Conservation (phyloP, 2,329 filamentous ascomycete genomes). For the Xylaria sp. region DNA sequence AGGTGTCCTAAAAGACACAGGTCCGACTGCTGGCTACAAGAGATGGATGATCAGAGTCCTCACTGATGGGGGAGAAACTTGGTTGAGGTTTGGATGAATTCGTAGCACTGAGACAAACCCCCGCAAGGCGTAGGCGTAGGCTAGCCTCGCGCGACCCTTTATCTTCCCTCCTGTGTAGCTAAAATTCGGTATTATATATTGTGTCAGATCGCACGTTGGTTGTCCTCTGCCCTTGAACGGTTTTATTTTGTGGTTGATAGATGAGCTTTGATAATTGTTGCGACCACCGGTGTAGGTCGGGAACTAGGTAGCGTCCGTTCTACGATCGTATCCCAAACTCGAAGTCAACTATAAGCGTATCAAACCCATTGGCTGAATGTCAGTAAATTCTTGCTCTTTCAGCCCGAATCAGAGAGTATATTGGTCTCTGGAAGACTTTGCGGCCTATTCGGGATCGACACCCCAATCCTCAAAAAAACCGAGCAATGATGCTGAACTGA, state of each 20-base stretch:
- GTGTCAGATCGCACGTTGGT: not conserved
- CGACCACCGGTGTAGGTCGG: constrained; percentile 3
- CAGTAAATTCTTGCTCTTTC: not conserved
- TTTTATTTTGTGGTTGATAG: not conserved
- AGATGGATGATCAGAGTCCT: not conserved
- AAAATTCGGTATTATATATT: not conserved
- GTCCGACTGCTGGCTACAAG: constrained; percentile 5
- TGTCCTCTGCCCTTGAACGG: not conserved
- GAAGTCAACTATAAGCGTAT: constrained; percentile 15
- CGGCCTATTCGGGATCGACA: not conserved
- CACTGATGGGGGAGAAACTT: not conserved
- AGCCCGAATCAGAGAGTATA: constrained; percentile 10
- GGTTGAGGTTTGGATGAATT: not conserved
- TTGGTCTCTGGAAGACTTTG: constrained; percentile 19
- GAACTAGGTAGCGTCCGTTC: constrained; percentile 7
- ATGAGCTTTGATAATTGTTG: constrained; percentile 15
- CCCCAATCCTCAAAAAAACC: not conserved
- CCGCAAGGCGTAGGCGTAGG: constrained; percentile 5
- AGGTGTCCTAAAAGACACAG: constrained; percentile 36
- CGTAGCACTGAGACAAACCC: constrained; percentile 6
- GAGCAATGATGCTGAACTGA: constrained; percentile 10
- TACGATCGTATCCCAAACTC: constrained; percentile 15
- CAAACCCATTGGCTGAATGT: constrained; percentile 7
- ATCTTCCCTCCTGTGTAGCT: not conserved
- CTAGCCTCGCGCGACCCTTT: constrained; percentile 12